phyloP scores from a whole-genome alignment of 768 basidiomycete species.

The Hortiboletus flavorubellus region DNA sequence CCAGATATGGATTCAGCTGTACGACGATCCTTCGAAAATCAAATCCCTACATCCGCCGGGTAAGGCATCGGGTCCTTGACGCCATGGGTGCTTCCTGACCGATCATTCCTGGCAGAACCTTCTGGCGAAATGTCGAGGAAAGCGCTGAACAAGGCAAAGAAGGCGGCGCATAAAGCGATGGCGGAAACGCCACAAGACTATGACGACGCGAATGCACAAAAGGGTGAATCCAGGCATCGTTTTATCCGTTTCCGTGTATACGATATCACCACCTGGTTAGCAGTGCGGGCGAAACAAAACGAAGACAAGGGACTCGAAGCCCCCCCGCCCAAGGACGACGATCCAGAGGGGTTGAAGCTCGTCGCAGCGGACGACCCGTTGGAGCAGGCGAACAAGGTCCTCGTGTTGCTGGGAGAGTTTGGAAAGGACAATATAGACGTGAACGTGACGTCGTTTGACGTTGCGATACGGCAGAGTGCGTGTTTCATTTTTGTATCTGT shows the following conservation, averaged over 20 bases:
- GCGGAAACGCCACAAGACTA: slow-evolving; percentile 39
- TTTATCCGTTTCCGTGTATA: slow-evolving; percentile 7
- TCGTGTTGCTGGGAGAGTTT: slow-evolving; percentile 58
- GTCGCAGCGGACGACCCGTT: slow-evolving; percentile 61
- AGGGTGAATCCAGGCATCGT: slow-evolving; percentile 44
- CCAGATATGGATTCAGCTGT: slow-evolving; percentile 71
- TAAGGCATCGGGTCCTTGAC: slow-evolving; percentile 24
- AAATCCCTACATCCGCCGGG: slow-evolving; percentile 37
- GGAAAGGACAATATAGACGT: slow-evolving; percentile 56
- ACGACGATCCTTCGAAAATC: slow-evolving; percentile 68
- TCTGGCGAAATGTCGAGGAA: slow-evolving; percentile 54
- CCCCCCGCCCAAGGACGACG: slow-evolving; percentile 63
- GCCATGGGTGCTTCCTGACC: slow-evolving; percentile 24
- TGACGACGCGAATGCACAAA: slow-evolving; percentile 51
- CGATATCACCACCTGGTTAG: slow-evolving; percentile 15
- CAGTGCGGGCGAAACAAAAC: slow-evolving; percentile 32
- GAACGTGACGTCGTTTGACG: slow-evolving; percentile 77
- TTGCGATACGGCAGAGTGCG: slow-evolving; percentile 78
- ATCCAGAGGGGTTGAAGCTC: slow-evolving; percentile 77
- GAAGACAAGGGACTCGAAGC: slow-evolving; percentile 74
- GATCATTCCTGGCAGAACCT: slow-evolving; percentile 10
- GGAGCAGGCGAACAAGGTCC: slow-evolving; percentile 69
- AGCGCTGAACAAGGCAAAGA: slow-evolving; percentile 85
- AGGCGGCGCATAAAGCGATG: slow-evolving; percentile 58
- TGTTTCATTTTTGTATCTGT: neutral